Conservation (phyloP, 176 grass and related monocot genomes). For the Microstegium vimineum region DNA sequence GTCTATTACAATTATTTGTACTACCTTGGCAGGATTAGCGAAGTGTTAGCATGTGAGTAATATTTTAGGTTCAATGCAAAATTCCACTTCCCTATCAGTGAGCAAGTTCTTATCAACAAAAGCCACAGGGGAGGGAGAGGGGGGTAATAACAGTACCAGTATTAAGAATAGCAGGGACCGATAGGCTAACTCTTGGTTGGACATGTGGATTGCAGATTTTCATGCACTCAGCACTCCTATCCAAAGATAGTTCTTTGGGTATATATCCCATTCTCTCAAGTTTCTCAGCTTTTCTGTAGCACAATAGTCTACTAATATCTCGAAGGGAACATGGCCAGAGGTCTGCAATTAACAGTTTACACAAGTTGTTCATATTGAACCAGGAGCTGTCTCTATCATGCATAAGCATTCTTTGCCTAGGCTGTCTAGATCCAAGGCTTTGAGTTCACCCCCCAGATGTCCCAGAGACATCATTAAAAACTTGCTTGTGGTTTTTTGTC, state of each 20-base stretch:
- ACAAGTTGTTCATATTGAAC: not conserved
- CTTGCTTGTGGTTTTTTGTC: not conserved
- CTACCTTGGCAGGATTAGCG: not conserved
- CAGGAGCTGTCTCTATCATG: not conserved
- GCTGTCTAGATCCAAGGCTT: not conserved
- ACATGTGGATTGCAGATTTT: not conserved
- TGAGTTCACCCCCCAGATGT: not conserved
- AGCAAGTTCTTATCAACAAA: not conserved
- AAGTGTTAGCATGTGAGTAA: slow-evolving; percentile 2
- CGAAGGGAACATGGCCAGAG: too few relatives aligned
- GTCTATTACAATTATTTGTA: slow-evolving; percentile 21
- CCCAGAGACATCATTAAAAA: not conserved
- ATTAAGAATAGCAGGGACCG: not conserved
- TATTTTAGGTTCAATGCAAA: not conserved
- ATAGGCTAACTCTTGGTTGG: not conserved
- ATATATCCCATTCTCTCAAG: not conserved
- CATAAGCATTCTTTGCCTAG: not conserved
- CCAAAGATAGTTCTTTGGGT: not conserved
- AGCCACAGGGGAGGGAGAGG: not conserved
- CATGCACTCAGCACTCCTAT: not conserved
- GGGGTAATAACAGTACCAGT: not conserved
- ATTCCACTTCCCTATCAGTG: not conserved
- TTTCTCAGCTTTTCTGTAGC: not conserved
- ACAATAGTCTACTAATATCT: too few relatives aligned
- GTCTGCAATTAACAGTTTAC: not conserved